Conservation (phyloP, 306 rosid genomes). For the Quercus ilex region DNA sequence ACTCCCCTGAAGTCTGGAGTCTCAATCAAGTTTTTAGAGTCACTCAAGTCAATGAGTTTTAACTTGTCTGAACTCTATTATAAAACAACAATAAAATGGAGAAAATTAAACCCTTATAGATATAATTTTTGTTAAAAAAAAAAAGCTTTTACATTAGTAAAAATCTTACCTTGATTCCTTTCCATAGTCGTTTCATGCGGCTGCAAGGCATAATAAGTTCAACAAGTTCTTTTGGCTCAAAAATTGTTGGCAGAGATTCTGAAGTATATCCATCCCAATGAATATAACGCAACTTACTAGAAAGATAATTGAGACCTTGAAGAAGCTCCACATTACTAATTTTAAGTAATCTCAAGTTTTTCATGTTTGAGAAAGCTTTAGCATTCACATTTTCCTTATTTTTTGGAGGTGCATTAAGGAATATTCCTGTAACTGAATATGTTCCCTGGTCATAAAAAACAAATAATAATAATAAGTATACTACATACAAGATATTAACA, state of each 20-base stretch:
- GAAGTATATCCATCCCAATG: conserved; percentile 11
- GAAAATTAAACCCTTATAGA: too few relatives aligned
- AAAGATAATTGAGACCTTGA: not conserved
- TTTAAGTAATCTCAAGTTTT: conserved; percentile 10
- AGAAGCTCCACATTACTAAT: not conserved
- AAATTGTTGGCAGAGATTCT: conserved; percentile 1
- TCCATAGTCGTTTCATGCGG: not conserved
- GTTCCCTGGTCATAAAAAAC: conserved; percentile 19
- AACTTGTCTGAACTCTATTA: not conserved
- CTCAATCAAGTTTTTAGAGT: conserved; percentile 5
- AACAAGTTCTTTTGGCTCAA: conserved; percentile 18
- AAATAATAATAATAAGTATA: not conserved
- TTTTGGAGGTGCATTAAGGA: not conserved
- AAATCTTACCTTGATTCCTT: not conserved
- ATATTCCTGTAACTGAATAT: conserved; percentile 17
- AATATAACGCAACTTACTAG: conserved; percentile 4
- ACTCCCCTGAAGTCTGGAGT: not conserved
- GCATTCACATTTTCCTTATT: not conserved
- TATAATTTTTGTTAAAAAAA: too few relatives aligned
- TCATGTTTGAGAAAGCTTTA: conserved; percentile 14
- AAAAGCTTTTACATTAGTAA: too few relatives aligned
- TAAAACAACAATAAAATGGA: not conserved
- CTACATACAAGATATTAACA: not conserved
- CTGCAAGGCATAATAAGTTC: not conserved
- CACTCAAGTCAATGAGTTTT: not conserved